Evolutionary conservation across 2,329 filamentous ascomycete species (phyloP).

Genomic region (Fusarium heterosporum): DNA sequence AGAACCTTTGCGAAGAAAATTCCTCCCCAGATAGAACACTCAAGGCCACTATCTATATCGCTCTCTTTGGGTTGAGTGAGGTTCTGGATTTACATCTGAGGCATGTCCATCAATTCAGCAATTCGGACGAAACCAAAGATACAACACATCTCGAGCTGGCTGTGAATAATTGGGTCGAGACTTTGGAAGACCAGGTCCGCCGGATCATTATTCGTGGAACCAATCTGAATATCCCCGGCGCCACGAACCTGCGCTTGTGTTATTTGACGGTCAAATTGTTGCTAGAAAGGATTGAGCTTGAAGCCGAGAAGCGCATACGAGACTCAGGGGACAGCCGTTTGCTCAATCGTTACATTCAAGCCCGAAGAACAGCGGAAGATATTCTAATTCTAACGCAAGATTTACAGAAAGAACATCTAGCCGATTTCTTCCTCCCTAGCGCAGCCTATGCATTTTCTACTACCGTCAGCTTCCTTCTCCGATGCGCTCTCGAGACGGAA

Average conservation of each 20-base stretch:
- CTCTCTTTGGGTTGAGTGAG: slow-evolving; percentile 59
- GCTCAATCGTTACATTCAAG: slow-evolving; percentile 54
- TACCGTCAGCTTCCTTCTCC: slow-evolving; percentile 62
- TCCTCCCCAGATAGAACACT: slow-evolving; percentile 29
- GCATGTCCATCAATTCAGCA: slow-evolving; percentile 52
- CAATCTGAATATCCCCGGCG: slow-evolving; percentile 56
- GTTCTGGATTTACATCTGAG: slow-evolving; percentile 49
- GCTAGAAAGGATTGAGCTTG: slow-evolving; percentile 60
- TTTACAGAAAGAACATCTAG: slow-evolving; percentile 56
- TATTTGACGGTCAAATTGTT: slow-evolving; percentile 63
- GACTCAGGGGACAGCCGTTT: slow-evolving; percentile 39
- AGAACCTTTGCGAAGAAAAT: slow-evolving; percentile 49
- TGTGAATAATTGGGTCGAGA: slow-evolving; percentile 59
- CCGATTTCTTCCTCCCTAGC: slow-evolving; percentile 63
- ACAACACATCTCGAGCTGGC: slow-evolving; percentile 53
- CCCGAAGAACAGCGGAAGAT: slow-evolving; percentile 60
- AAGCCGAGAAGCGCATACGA: slow-evolving; percentile 51
- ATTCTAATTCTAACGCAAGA: slow-evolving; percentile 62
- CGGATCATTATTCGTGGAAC: slow-evolving; percentile 57
- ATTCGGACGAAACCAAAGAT: slow-evolving; percentile 43
- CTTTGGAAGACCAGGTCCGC: slow-evolving; percentile 53
- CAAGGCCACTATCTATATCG: slow-evolving; percentile 57
- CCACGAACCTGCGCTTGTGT: slow-evolving; percentile 63
- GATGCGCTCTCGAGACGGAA: slow-evolving; percentile 60
- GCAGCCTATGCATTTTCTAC: slow-evolving; percentile 61